phyloP scores from a whole-genome alignment of 2,329 filamentous ascomycete genomes.

The Coleophoma eucalyptorum region DNA sequence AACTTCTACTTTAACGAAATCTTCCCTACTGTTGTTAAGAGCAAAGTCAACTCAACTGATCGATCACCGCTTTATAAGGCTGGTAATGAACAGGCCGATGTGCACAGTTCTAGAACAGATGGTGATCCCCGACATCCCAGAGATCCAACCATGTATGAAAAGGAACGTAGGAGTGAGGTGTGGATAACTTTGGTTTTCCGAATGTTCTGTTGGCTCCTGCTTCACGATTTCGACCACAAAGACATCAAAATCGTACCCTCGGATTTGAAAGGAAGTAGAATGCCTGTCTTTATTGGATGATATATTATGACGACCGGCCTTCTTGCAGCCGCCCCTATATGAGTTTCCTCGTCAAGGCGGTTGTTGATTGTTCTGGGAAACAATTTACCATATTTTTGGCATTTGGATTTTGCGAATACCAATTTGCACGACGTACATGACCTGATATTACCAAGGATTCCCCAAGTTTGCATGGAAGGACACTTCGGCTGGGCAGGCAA shows the following conservation, averaged over 20 bases:
- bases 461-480: too few relatives aligned
- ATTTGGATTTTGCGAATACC: too few relatives aligned
- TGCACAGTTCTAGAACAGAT: too few relatives aligned
- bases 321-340: too few relatives aligned
- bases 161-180: conserved; percentile 31
- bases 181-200: conserved; percentile 53
- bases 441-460: too few relatives aligned
- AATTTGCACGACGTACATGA: too few relatives aligned
- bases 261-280: conserved; percentile 48
- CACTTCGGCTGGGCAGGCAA: too few relatives aligned
- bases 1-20: conserved; percentile 47
- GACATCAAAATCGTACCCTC: conserved; percentile 50
- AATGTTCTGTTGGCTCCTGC: conserved; percentile 55
- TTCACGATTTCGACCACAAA: conserved; percentile 53
- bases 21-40: conserved; percentile 33
- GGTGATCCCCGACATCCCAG: neutral
- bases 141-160: conserved; percentile 5
- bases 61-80: neutral
- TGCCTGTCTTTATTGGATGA: conserved; percentile 52
- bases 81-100: too few relatives aligned
- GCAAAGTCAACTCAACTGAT: conserved; percentile 25
- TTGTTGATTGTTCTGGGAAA: too few relatives aligned
- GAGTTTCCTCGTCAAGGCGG: too few relatives aligned
- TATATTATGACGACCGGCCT: neutral
- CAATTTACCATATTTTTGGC: too few relatives aligned